phyloP scores from a whole-genome alignment of 163 green algal species.

The Prototheca wickerhamii region DNA sequence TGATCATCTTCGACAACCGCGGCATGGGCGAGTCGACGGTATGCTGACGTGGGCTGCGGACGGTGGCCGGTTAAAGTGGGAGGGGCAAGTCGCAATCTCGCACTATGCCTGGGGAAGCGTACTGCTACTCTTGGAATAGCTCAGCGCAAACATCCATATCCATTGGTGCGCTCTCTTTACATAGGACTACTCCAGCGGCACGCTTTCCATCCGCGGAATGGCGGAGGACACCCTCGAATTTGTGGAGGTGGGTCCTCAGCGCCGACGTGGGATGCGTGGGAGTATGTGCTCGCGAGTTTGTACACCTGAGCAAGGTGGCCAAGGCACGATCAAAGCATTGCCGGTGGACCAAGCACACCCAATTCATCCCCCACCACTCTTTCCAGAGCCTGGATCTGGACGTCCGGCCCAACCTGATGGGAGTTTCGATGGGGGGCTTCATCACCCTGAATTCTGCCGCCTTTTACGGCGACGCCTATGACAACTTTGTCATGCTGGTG shows the following conservation, averaged over 20 bases:
- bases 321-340: neutral
- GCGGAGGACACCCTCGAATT: neutral
- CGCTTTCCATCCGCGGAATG: neutral
- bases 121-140: neutral
- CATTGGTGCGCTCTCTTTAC: neutral
- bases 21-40: neutral
- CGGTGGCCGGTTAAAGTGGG: neutral
- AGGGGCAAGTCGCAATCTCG: no score
- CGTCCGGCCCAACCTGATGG: neutral
- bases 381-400: neutral
- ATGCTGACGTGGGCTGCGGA: no score
- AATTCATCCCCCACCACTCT: neutral
- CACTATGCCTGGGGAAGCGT: neutral
- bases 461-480: neutral
- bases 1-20: neutral
- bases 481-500: neutral
- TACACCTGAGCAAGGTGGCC: neutral
- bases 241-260: neutral
- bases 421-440: neutral
- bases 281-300: neutral
- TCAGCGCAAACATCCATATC: neutral
- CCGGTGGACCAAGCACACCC: neutral
- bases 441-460: neutral
- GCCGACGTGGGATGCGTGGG: neutral
- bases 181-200: neutral